Evolutionary conservation across 257 asterid genomes (phyloP).

Genomic region (Craterostigma plantagineum): DNA sequence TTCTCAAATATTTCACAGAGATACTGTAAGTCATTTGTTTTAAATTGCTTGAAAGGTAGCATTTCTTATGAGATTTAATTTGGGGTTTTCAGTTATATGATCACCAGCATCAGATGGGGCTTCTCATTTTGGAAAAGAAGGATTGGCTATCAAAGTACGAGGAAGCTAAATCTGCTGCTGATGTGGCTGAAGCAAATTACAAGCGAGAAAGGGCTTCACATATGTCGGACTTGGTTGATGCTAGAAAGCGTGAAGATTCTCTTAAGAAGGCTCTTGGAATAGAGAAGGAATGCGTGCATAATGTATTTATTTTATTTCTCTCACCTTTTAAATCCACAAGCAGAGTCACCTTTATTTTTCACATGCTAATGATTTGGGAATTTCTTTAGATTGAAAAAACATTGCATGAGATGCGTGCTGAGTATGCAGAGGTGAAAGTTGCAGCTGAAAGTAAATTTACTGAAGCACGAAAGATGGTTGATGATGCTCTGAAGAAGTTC

Average conservation of each 20-base stretch:
- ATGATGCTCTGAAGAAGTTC: conserved; percentile 48
- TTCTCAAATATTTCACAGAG: conserved; percentile 2
- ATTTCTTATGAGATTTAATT: conserved; percentile 9
- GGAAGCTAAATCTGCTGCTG: conserved; percentile 44
- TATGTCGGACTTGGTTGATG: conserved; percentile 36
- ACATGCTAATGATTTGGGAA: conserved; percentile 7
- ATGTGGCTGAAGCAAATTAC: conserved; percentile 42
- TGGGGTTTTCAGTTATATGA: conserved; percentile 36
- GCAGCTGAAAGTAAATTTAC: conserved; percentile 53
- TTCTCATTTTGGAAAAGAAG: conserved; percentile 70
- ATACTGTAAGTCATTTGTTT: not conserved
- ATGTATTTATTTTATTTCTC: conserved; percentile 23
- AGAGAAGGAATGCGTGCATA: conserved; percentile 88
- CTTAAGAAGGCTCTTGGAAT: conserved; percentile 77
- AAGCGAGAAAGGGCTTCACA: conserved; percentile 57
- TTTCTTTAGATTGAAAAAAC: conserved; percentile 75
- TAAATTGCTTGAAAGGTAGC: not conserved
- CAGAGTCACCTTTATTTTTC: conserved; percentile 3
- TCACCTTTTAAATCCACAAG: not conserved
- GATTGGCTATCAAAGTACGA: conserved; percentile 68
- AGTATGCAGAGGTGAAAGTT: conserved; percentile 75
- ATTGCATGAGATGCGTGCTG: conserved; percentile 89
- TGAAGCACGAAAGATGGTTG: conserved; percentile 58
- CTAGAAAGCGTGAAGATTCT: conserved; percentile 64
- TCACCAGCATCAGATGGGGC: conserved; percentile 94